Evolutionary conservation across 495 filamentous ascomycete genomes (phyloP).

Genomic region (Daldinia vernicosa): DNA sequence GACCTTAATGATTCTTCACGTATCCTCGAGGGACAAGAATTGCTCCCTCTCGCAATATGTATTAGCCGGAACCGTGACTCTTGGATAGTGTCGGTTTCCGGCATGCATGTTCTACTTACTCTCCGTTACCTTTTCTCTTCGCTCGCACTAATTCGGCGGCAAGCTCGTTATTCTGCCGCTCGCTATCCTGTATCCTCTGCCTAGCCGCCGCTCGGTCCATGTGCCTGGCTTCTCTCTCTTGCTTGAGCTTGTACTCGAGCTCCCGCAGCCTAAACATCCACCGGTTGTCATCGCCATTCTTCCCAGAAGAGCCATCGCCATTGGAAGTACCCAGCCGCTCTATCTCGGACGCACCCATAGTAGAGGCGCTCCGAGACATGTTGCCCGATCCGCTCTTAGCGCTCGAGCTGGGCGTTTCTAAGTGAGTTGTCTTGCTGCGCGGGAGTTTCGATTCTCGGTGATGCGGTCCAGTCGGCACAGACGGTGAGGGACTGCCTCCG

Average conservation of each 20-base stretch:
- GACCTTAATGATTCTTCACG: not conserved
- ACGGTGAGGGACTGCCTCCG: constrained; percentile 59
- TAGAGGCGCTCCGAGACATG: constrained; percentile 45
- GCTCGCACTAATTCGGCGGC: constrained; percentile 43
- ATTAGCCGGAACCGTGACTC: not conserved
- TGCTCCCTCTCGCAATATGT: not conserved
- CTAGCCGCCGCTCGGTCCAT: constrained; percentile 84
- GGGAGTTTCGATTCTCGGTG: constrained; percentile 48
- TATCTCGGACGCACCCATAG: constrained; percentile 33
- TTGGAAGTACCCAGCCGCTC: constrained; percentile 41
- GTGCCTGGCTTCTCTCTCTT: constrained; percentile 86
- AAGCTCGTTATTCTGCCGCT: constrained; percentile 78
- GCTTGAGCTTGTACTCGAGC: constrained; percentile 86
- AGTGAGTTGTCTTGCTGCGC: constrained; percentile 48
- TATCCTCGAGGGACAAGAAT: not conserved
- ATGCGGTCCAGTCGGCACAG: constrained; percentile 59
- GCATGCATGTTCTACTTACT: constrained; percentile 33
- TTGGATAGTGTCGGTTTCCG: not conserved
- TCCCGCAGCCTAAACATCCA: constrained; percentile 88
- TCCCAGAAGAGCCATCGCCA: constrained; percentile 30
- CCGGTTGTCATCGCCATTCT: constrained; percentile 66
- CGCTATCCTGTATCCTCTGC: constrained; percentile 84
- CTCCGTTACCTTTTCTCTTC: constrained; percentile 38
- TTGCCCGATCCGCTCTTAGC: constrained; percentile 45
- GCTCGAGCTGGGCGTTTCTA: constrained; percentile 26